These are phyloP conservation scores for Ceratocystis cacaofunesta DNA, from an alignment of 2,329 filamentous ascomycete species.

Conservation along the genomic window DNA sequence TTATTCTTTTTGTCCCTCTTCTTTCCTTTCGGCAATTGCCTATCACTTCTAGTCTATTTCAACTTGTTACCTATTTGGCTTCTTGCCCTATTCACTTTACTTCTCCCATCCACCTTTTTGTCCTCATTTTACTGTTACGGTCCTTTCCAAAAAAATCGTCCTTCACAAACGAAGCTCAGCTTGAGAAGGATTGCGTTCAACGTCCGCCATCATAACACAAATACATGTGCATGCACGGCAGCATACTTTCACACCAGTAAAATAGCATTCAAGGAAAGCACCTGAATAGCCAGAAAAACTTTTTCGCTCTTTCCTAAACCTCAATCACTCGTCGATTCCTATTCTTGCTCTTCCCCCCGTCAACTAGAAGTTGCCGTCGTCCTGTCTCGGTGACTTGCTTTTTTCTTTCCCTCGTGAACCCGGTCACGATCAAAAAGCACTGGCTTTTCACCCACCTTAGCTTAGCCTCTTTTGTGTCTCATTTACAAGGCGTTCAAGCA, in stretches of 20 bases:
- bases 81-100: background rate
- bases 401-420: background rate
- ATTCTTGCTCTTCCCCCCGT: slow-evolving; percentile 2
- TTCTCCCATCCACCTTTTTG: background rate
- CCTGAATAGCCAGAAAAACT: background rate
- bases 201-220: background rate
- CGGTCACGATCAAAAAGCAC: background rate
- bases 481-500: background rate
- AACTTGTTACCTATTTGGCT: background rate
- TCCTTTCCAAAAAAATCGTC: background rate
- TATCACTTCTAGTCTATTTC: background rate
- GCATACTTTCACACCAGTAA: background rate
- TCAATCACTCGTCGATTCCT: slow-evolving; percentile 6
- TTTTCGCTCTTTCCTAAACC: background rate
- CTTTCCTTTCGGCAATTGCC: slow-evolving; percentile 2
- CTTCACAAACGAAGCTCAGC: background rate
- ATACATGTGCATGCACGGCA: background rate
- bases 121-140: background rate
- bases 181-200: background rate
- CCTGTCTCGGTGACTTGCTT: background rate
- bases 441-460: background rate
- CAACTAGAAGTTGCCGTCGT: background rate
- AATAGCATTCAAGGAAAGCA: background rate
- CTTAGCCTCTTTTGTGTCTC: background rate
- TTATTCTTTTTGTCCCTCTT: background rate